Evolutionary conservation across 2,329 filamentous ascomycete genomes (phyloP).

Genomic region (Pseudogymnoascus sp.): DNA sequence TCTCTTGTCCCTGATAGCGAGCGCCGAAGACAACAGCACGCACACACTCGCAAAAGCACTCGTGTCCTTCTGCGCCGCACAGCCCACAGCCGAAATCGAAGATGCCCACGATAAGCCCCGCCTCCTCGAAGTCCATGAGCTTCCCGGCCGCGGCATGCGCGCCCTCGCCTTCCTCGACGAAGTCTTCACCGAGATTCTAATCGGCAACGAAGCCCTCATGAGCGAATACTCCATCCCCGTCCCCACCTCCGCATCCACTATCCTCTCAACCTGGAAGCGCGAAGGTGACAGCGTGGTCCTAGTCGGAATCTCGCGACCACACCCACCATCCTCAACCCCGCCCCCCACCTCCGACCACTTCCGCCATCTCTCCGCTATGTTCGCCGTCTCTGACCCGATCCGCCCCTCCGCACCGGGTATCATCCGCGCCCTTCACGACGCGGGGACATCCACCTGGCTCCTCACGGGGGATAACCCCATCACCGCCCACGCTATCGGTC

Average conservation of each 20-base stretch:
- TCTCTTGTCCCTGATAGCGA: slow-evolving; percentile 15
- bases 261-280: slow-evolving; percentile 49
- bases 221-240: slow-evolving; percentile 38
- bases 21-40: slow-evolving; percentile 62
- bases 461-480: slow-evolving; percentile 82
- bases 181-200: slow-evolving; percentile 42
- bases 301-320: slow-evolving; percentile 37
- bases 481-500: slow-evolving; percentile 75
- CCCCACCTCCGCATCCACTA: slow-evolving; percentile 27
- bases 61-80: slow-evolving; percentile 48
- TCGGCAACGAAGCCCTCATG: slow-evolving; percentile 70
- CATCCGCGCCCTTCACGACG: slow-evolving; percentile 54
- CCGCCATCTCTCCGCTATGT: slow-evolving; percentile 53
- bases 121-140: slow-evolving; percentile 47
- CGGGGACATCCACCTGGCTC: slow-evolving; percentile 77
- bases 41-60: slow-evolving; percentile 69
- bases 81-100: not conserved
- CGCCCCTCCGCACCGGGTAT: slow-evolving; percentile 62
- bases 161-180: slow-evolving; percentile 39
- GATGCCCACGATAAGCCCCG: slow-evolving; percentile 19
- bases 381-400: slow-evolving; percentile 75
- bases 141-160: slow-evolving; percentile 63
- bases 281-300: slow-evolving; percentile 58
- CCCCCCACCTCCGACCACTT: not conserved
- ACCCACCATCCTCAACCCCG: not conserved